Percentiles rank a stretch among this genome's conserved stretches.
Evolutionary conservation across 169 alveolate genomes (phyloP).

Genomic region (Plasmodium reichenowi): DNA sequence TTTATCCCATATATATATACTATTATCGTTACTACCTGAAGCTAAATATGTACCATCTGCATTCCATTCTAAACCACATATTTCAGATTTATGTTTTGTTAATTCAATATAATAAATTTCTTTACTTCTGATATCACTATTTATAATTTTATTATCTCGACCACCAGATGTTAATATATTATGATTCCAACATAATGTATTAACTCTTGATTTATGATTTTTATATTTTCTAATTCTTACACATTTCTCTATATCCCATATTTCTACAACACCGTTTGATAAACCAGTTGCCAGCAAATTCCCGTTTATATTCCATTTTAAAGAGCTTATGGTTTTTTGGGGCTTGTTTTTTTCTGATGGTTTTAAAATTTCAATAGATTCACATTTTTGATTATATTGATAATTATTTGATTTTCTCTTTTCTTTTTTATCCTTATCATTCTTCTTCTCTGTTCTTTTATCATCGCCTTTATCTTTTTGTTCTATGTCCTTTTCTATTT

Average conservation of each 20-base stretch:
- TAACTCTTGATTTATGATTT: constrained; percentile 94
- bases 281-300: constrained; percentile 91
- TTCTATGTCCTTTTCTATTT: constrained; percentile 9
- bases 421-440: constrained; percentile 4
- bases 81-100: constrained; percentile 91
- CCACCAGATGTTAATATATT: constrained; percentile 92
- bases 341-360: constrained; percentile 44
- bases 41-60: constrained; percentile 92
- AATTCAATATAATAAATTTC: constrained; percentile 80
- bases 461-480: neutral
- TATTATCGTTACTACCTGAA: constrained; percentile 97
- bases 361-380: no score
- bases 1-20: constrained; percentile 92
- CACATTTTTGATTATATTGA: no score
- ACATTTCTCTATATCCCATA: constrained; percentile 84
- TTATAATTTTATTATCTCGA: constrained; percentile 89
- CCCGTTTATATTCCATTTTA: constrained; percentile 91
- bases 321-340: constrained; percentile 85
- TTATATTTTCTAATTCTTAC: constrained; percentile 77
- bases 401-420: neutral
- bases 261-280: constrained; percentile 90
- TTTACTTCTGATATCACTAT: constrained; percentile 89
- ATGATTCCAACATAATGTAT: constrained; percentile 91
- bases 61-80: constrained; percentile 93
- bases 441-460: no score